Evolutionary conservation across 176 grass and related monocot genomes (phyloP).

Genomic region (Tuctoria greenei): DNA sequence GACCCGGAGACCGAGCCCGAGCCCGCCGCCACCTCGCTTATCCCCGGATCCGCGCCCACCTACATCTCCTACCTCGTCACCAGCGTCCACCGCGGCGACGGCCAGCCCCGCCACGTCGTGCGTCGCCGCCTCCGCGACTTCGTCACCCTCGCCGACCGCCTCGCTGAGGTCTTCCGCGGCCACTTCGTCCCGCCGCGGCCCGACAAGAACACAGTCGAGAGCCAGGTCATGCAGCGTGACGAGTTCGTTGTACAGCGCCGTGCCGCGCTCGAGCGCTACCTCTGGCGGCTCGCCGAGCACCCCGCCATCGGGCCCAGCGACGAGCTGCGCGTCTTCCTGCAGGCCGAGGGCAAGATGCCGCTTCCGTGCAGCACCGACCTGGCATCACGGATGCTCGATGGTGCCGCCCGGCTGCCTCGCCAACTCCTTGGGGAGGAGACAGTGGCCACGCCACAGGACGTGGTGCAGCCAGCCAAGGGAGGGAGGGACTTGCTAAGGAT

Average conservation of each 20-base stretch:
- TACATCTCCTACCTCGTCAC: slow-evolving; percentile 79
- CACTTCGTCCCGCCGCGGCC: slow-evolving; percentile 83
- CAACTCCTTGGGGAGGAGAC: slow-evolving; percentile 71
- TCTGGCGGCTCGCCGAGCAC: slow-evolving; percentile 76
- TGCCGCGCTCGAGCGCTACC: slow-evolving; percentile 72
- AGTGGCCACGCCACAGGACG: slow-evolving; percentile 63
- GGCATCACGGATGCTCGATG: slow-evolving; percentile 86
- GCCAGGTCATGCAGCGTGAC: slow-evolving; percentile 92
- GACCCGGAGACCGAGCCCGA: slow-evolving; percentile 76
- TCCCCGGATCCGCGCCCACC: slow-evolving; percentile 62
- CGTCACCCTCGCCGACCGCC: slow-evolving; percentile 84
- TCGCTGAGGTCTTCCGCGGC: slow-evolving; percentile 81
- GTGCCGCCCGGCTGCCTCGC: slow-evolving; percentile 65
- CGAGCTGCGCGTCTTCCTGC: slow-evolving; percentile 85
- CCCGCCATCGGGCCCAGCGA: slow-evolving; percentile 73
- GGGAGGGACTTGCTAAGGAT: slow-evolving; percentile 88
- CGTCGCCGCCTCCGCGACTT: slow-evolving; percentile 97
- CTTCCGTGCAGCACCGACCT: slow-evolving; percentile 79
- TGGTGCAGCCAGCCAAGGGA: slow-evolving; percentile 91
- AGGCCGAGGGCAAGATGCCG: slow-evolving; percentile 85
- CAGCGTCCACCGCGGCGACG: slow-evolving; percentile 42
- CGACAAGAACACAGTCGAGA: slow-evolving; percentile 91
- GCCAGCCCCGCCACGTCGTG: slow-evolving; percentile 45
- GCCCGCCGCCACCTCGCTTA: slow-evolving; percentile 52
- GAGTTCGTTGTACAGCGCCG: slow-evolving; percentile 87